Percentiles rank a stretch among this genome's conserved stretches.
Conservation (phyloP, 164 flowering plant species). For the Malania oleifera region DNA sequence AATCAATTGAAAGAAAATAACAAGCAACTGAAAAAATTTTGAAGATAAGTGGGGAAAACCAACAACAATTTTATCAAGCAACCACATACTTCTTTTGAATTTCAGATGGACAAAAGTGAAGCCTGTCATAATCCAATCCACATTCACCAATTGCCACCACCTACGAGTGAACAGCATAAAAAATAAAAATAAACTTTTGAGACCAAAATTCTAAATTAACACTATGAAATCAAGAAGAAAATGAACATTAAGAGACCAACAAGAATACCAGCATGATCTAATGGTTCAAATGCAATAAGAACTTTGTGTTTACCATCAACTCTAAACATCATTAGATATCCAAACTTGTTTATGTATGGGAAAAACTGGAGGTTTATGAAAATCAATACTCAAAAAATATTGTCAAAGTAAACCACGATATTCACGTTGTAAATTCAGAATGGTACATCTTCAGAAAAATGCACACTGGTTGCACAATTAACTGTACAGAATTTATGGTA, state of each 20-base stretch:
- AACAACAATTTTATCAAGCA: not conserved
- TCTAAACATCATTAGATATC: no score
- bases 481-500: no score
- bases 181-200: not conserved
- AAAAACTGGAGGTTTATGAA: no score
- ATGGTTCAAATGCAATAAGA: not conserved
- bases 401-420: no score
- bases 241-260: no score
- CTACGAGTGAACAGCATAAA: conserved; percentile 17
- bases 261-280: not conserved
- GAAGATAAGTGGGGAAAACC: not conserved
- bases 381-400: no score
- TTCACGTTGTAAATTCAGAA: no score
- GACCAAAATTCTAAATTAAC: not conserved
- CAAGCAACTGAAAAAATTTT: not conserved
- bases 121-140: conserved; percentile 95
- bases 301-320: no score
- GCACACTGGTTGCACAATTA: no score
- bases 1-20: not conserved
- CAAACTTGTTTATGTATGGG: no score
- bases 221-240: not conserved
- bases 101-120: conserved; percentile 89
- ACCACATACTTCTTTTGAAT: conserved; percentile 78
- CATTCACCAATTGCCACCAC: conserved; percentile 99
- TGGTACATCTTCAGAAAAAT: no score